Percentiles rank a stretch among this genome's conserved stretches.
These are phyloP conservation scores for Acanthamoeba polyphaga DNA, from an alignment of 208 protist species.

Conservation along the genomic window DNA sequence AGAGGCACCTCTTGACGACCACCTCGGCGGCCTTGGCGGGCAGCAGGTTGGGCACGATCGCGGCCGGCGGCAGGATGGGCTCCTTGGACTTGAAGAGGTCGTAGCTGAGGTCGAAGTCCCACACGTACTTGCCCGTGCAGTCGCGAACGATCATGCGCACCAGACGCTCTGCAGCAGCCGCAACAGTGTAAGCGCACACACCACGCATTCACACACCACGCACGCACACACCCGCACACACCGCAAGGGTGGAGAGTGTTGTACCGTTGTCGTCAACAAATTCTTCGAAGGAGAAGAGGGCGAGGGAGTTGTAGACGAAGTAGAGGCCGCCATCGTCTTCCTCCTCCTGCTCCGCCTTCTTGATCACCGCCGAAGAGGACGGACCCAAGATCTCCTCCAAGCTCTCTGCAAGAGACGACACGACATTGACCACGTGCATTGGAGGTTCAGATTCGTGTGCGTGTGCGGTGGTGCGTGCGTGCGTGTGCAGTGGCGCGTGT, in stretches of 20 bases:
- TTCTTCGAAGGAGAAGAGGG: constrained; percentile 70
- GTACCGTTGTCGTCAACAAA: constrained; percentile 66
- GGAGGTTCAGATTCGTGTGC: background rate
- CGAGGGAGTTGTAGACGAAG: constrained; percentile 66
- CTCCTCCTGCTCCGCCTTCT: constrained; percentile 70
- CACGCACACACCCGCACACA: no score
- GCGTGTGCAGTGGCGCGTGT: no score
- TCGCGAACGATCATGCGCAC: constrained; percentile 60
- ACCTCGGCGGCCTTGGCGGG: constrained; percentile 4
- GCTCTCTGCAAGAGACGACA: constrained; percentile 1
- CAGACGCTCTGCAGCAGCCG: constrained; percentile 27
- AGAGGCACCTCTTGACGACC: background rate
- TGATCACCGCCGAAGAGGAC: constrained; percentile 40
- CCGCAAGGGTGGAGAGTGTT: background rate
- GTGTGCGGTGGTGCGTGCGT: background rate
- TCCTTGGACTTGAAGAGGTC: constrained; percentile 68
- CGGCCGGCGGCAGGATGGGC: background rate
- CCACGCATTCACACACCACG: background rate
- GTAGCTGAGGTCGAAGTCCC: constrained; percentile 74
- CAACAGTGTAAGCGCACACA: no score
- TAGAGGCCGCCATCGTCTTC: constrained; percentile 67
- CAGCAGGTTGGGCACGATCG: constrained; percentile 51
- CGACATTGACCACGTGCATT: background rate
- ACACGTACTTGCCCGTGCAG: constrained; percentile 77
- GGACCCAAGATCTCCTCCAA: constrained; percentile 59